Conservation (phyloP, 768 basidiomycete species). For the Termitomyces sp. region DNA sequence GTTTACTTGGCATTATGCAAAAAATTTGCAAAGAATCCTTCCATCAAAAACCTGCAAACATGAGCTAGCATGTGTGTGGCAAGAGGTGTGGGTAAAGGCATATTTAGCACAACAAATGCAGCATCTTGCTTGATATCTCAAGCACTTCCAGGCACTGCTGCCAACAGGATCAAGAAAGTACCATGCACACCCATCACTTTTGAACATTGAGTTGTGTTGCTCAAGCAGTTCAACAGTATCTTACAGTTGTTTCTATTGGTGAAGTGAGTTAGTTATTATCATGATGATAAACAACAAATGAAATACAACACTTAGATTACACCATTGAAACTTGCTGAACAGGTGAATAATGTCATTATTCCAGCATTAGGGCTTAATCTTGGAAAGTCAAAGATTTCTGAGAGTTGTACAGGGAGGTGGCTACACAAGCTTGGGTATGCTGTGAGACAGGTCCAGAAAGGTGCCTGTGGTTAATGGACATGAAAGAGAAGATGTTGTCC, state of each 20-base stretch:
- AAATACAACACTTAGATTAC: background rate
- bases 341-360: background rate
- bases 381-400: background rate
- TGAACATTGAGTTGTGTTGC: constrained; percentile 9
- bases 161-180: constrained; percentile 12
- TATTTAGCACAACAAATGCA: background rate
- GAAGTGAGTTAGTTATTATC: background rate
- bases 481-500: background rate
- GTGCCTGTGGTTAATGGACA: background rate
- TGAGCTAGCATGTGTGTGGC: too few relatives aligned
- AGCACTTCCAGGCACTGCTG: constrained; percentile 7
- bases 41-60: too few relatives aligned
- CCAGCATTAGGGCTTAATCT: background rate
- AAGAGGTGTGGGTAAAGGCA: background rate
- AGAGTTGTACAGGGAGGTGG: background rate
- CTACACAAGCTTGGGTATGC: background rate
- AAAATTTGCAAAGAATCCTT: too few relatives aligned
- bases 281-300: background rate
- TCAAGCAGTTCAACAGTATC: constrained; percentile 9
- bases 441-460: background rate
- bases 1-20: too few relatives aligned
- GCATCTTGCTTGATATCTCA: background rate
- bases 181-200: constrained; percentile 15
- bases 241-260: constrained; percentile 8
- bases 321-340: background rate